Percentiles rank a stretch among this genome's conserved stretches.
Evolutionary conservation across 805 yeast genomes (phyloP).

Genomic region (Suhomyces tanzawaensis): DNA sequence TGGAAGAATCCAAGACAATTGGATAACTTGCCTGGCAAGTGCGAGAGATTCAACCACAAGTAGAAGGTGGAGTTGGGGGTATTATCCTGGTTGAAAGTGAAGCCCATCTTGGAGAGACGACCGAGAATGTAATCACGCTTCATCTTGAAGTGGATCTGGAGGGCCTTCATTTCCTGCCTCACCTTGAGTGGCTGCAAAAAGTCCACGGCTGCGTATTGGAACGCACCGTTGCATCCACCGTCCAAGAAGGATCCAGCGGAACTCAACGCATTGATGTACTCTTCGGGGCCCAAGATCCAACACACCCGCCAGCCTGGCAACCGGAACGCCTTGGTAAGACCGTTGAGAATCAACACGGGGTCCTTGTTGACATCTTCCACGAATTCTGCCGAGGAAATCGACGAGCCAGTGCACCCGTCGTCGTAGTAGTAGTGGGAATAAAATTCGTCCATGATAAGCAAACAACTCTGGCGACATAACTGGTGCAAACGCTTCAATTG

Average conservation of each 20-base stretch:
- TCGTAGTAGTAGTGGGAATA: slow-evolving; percentile 58
- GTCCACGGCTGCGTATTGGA: slow-evolving; percentile 58
- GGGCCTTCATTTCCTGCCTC: slow-evolving; percentile 52
- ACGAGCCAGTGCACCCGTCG: slow-evolving; percentile 51
- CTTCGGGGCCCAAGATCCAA: slow-evolving; percentile 64
- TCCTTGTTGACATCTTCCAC: slow-evolving; percentile 55
- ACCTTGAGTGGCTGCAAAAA: slow-evolving; percentile 52
- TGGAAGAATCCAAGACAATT: slow-evolving; percentile 63
- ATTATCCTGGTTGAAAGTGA: slow-evolving; percentile 40
- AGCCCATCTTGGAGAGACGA: slow-evolving; percentile 53
- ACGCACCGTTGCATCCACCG: slow-evolving; percentile 61
- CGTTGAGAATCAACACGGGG: slow-evolving; percentile 59
- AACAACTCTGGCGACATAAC: slow-evolving; percentile 51
- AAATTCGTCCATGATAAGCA: slow-evolving; percentile 63
- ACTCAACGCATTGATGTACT: slow-evolving; percentile 51
- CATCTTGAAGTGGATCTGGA: slow-evolving; percentile 54
- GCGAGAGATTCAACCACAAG: slow-evolving; percentile 56
- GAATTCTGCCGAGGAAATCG: slow-evolving; percentile 49
- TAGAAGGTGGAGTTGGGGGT: slow-evolving; percentile 59
- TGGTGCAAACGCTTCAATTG: slow-evolving; percentile 50
- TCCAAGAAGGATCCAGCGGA: slow-evolving; percentile 61
- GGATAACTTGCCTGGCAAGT: slow-evolving; percentile 53
- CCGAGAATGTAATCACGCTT: slow-evolving; percentile 55
- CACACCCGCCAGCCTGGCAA: slow-evolving; percentile 66
- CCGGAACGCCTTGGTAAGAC: slow-evolving; percentile 59